Percentiles rank a stretch among this genome's conserved stretches.
Evolutionary conservation across 1,284 basidiomycete species (phyloP).

Genomic region (Microbotryum scabiosae): DNA sequence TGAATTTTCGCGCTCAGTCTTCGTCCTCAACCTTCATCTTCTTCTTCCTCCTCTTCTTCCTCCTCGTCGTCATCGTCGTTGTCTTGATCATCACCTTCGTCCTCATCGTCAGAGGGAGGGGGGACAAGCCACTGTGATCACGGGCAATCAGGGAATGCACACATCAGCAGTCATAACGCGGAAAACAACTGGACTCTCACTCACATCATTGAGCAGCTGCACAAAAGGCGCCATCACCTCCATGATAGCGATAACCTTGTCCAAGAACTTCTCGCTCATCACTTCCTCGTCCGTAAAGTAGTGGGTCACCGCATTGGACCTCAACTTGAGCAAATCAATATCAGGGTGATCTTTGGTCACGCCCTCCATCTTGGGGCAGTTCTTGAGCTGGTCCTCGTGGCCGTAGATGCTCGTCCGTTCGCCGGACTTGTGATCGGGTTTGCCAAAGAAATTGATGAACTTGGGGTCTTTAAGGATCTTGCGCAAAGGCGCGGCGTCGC

Average conservation of each 20-base stretch:
- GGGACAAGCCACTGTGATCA: slow-evolving; percentile 14
- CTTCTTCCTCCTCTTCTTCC: background rate
- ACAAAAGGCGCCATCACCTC: slow-evolving; percentile 29
- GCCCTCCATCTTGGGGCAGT: slow-evolving; percentile 34
- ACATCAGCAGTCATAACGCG: background rate
- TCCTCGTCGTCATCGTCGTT: background rate
- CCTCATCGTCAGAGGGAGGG: slow-evolving; percentile 6
- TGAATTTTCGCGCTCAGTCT: background rate
- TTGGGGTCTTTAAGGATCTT: slow-evolving; percentile 29
- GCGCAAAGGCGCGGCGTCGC: slow-evolving; percentile 33
- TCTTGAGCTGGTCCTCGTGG: slow-evolving; percentile 36
- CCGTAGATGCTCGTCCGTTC: slow-evolving; percentile 33
- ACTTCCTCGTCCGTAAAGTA: slow-evolving; percentile 33
- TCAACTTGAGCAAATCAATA: slow-evolving; percentile 37
- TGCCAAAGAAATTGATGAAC: slow-evolving; percentile 37
- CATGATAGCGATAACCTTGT: slow-evolving; percentile 17
- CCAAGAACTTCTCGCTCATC: slow-evolving; percentile 19
- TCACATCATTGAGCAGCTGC: slow-evolving; percentile 30
- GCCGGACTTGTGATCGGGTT: slow-evolving; percentile 20
- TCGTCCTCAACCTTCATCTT: background rate
- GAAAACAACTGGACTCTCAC: background rate
- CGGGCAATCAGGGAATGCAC: background rate
- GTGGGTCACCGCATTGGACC: slow-evolving; percentile 31
- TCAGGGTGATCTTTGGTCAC: slow-evolving; percentile 39
- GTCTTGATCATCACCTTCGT: background rate